Evolutionary conservation across 2,329 filamentous ascomycete genomes (phyloP).

Genomic region (Macroventuria anomochaeta): DNA sequence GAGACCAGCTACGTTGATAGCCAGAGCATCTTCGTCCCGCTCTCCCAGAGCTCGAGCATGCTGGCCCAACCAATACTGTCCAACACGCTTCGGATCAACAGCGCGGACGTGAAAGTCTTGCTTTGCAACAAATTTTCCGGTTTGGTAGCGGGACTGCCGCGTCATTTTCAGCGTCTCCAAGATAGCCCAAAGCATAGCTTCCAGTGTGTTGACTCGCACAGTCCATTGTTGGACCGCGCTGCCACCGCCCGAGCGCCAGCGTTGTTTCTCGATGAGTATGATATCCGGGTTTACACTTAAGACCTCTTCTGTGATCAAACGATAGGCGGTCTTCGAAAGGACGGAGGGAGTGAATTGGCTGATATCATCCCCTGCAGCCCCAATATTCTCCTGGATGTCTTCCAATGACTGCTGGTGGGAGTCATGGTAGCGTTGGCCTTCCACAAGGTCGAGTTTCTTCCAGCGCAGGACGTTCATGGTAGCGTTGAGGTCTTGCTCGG

Average conservation of each 20-base stretch:
- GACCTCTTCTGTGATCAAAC: constrained; percentile 58
- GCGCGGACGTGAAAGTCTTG: constrained; percentile 28
- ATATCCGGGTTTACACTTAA: constrained; percentile 66
- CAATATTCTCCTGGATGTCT: background rate
- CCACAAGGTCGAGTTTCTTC: constrained; percentile 41
- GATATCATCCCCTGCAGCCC: constrained; percentile 6
- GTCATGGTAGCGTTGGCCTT: background rate
- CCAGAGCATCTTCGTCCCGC: constrained; percentile 14
- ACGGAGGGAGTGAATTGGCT: constrained; percentile 60
- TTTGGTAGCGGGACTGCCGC: background rate
- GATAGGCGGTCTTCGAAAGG: constrained; percentile 64
- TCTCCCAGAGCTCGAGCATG: constrained; percentile 16
- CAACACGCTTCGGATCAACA: constrained; percentile 49
- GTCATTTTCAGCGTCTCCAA: constrained; percentile 29
- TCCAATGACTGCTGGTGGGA: background rate
- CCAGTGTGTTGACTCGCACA: constrained; percentile 78
- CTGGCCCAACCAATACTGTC: constrained; percentile 44
- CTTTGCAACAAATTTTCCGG: background rate
- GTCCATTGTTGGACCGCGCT: constrained; percentile 81
- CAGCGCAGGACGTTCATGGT: constrained; percentile 39
- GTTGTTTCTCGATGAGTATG: constrained; percentile 72
- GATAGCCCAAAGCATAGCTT: constrained; percentile 79
- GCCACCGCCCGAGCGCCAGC: constrained; percentile 68
- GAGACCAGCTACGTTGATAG: background rate
- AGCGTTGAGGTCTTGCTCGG: constrained; percentile 1